Base-by-base conservation (phyloP, 768 basidiomycete genomes). In the Leccinum disarticulatum region DNA sequence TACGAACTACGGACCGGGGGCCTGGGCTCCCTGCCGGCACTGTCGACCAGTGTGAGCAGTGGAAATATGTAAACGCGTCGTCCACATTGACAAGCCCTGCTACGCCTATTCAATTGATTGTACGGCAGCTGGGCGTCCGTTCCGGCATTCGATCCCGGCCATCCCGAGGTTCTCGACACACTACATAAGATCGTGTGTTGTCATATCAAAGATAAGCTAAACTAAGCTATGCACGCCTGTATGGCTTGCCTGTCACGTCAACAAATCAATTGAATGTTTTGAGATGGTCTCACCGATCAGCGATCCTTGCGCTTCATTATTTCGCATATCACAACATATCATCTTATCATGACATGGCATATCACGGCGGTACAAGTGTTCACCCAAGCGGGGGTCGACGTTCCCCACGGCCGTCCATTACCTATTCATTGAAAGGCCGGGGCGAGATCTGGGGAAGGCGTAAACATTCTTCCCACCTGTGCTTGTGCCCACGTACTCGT, bases 141-240 rank as follows among this genome's bases (percentile, higher is more conserved):
- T 46, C 43, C 43, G 43, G 43, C 11, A 5, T 19, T 46, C 43
- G n/a, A 46, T 46, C 19, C 43, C 43, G 43, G 19, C 19, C n/a
- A 46, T 46, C 43, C 43, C 43, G 43, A 19, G n/a, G 11, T 46
- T 46, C 43, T 46, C 43, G 43, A 19, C 41, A 19, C 41, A 19
- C 41, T 19, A 19, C 41, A 43, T 43, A 41, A 41, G 17, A 41
- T 41, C 38, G 17, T 41, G 17, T 41, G 8, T 41, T n/a, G 38
- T 43, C 10, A 19, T 72, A 43, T 73, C 57, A 74, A 60, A 72
- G 72, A 56, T 73, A 72, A 14, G 70, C 70, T 72, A 68, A n/a
- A n/a, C 13, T 36, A 36, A 36, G 43, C 43, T 43, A 19, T 43
- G n/a, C n/a, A 43, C n/a, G 43, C n/a, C 43, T 22, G 22, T 22